Evolutionary conservation across 495 filamentous ascomycete species (phyloP).

Genomic region (Aspergillus carlsbadensis): DNA sequence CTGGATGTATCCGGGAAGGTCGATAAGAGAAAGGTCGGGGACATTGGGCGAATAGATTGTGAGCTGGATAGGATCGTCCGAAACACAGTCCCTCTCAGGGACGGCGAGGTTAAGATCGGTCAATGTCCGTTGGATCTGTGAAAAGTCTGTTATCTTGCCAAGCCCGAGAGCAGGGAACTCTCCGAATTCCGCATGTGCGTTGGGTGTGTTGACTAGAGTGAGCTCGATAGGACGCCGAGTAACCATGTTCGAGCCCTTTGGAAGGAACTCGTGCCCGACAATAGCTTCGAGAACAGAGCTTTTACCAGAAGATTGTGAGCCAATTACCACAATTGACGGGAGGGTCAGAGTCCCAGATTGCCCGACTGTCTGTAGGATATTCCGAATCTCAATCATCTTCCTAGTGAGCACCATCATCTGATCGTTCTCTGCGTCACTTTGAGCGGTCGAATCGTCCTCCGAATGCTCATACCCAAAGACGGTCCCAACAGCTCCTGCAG

Average conservation of each 20-base stretch:
- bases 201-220: constrained; percentile 92
- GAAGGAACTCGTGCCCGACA: constrained; percentile 96
- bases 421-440: constrained; percentile 77
- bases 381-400: constrained; percentile 99
- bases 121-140: constrained; percentile 85
- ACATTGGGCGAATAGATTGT: constrained; percentile 94
- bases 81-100: constrained; percentile 83
- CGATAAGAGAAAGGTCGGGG: constrained; percentile 93
- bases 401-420: constrained; percentile 99
- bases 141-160: constrained; percentile 90
- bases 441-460: constrained; percentile 63
- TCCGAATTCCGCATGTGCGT: constrained; percentile 86
- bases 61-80: constrained; percentile 94
- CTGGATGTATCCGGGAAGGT: constrained; percentile 96
- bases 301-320: constrained; percentile 97
- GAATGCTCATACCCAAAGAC: constrained; percentile 76
- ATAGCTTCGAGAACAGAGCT: constrained; percentile 97
- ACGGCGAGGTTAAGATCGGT: constrained; percentile 95
- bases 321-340: constrained; percentile 97
- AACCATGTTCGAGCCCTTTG: constrained; percentile 98
- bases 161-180: constrained; percentile 93
- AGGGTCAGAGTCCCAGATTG: constrained; percentile 84
- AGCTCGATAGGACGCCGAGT: constrained; percentile 95
- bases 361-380: constrained; percentile 84
- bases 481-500: constrained; percentile 51